A percentile compares a stretch with the other conserved stretches of the same genome.
These are phyloP conservation scores for Suhomyces tanzawaensis DNA, from an alignment of 805 yeast species.

Conservation along the genomic window DNA sequence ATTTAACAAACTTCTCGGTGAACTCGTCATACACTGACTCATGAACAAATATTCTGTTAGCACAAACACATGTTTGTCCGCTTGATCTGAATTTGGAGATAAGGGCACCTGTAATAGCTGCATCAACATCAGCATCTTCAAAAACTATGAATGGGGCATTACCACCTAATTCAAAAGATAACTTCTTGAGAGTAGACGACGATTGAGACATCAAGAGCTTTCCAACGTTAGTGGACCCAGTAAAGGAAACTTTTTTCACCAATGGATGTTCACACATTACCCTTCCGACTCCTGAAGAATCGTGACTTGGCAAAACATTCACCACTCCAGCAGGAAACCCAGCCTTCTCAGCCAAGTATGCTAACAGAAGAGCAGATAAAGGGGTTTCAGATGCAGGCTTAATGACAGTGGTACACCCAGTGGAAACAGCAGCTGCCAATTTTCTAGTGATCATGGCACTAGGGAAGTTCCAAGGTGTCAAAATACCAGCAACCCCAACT, in stretches of 20 bases:
- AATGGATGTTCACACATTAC: conserved; percentile 46
- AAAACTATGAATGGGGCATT: conserved; percentile 78
- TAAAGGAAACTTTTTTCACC: conserved; percentile 69
- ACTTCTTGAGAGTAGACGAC: conserved; percentile 61
- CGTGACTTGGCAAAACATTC: conserved; percentile 56
- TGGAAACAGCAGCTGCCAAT: conserved; percentile 73
- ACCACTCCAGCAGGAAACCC: conserved; percentile 71
- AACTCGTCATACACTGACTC: conserved; percentile 63
- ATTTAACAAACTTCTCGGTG: conserved; percentile 45
- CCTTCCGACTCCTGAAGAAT: conserved; percentile 50
- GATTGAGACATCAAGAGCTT: conserved; percentile 63
- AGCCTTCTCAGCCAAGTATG: conserved; percentile 57
- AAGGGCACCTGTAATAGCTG: conserved; percentile 65
- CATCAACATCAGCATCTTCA: conserved; percentile 66
- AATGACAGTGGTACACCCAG: conserved; percentile 74
- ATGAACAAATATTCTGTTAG: conserved; percentile 70
- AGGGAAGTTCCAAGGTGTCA: conserved; percentile 88
- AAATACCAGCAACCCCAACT: conserved; percentile 75
- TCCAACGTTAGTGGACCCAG: conserved; percentile 78
- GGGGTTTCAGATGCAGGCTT: conserved; percentile 82
- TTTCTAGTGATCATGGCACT: conserved; percentile 75
- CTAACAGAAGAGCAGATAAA: conserved; percentile 66
- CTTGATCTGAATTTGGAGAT: conserved; percentile 70
- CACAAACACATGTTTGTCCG: conserved; percentile 83
- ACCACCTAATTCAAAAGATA: conserved; percentile 76